phyloP scores from a whole-genome alignment of 2,329 filamentous ascomycete genomes.

The Colletotrichum filicis region DNA sequence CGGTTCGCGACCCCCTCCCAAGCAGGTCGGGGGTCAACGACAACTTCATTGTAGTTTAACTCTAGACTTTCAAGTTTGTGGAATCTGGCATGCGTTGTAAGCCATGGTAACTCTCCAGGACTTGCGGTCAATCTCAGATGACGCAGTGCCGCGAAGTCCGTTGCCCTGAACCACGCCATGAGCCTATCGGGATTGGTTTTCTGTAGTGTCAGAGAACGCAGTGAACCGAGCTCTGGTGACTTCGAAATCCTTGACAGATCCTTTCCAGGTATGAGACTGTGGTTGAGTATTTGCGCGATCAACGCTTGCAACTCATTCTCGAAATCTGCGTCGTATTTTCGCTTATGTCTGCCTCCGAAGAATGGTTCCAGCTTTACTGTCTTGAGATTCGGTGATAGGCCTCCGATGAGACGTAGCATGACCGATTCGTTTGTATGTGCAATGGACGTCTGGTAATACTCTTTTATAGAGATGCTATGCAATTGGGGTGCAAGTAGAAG shows the following conservation, averaged over 20 bases:
- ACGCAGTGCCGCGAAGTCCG: constrained; percentile 2
- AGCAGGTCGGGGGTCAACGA: background rate
- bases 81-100: background rate
- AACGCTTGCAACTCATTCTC: background rate
- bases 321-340: background rate
- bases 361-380: constrained; percentile 1
- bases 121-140: constrained; percentile 2
- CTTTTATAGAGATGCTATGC: constrained; percentile 1
- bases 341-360: background rate
- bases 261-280: background rate
- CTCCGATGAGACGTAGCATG: background rate
- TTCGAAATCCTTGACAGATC: no score
- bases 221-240: background rate
- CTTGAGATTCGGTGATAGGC: background rate
- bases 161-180: background rate
- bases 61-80: background rate
- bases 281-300: background rate
- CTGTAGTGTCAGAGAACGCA: background rate
- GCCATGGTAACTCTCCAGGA: background rate
- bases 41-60: background rate
- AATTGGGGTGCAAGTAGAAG: background rate
- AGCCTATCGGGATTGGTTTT: background rate
- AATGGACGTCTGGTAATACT: constrained; percentile 8
- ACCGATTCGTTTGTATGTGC: constrained; percentile 1
- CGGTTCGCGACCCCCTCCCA: background rate